Base-by-base conservation (phyloP, 495 filamentous ascomycete species). In the Baudoinia panamericana region DNA sequence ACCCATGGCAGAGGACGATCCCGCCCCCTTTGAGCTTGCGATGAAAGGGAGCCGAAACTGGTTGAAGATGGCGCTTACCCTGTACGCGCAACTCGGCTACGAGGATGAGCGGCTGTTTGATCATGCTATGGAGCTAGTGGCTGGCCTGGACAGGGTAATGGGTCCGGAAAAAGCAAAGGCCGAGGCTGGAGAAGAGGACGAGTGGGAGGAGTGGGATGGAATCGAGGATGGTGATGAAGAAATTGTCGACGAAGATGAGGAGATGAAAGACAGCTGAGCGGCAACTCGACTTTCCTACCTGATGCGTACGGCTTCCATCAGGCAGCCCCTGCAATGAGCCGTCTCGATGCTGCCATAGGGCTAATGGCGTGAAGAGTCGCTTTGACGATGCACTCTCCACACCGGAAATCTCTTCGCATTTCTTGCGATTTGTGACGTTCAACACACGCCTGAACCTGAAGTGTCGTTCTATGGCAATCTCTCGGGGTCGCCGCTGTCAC, bases 21-120 rank as follows among this genome's bases (percentile, higher is more conserved):
- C 52, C 35, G 51, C 43, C 7, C 64, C 54, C 5, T 48, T 53
- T 29, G 65, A 65, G 39, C 57, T 57, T 0, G 56, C 63, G 13
- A 70, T 73, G 69, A 68, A 66, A 25, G 69, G 70, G 1, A 71
- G 75, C 43, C 61, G 72, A 35, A 70, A 75, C 30, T 75, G 73
- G 73, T 63, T 82, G 10, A 63, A 65, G 12, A 70, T 70, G 35
- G 73, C 71, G 45, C 59, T 79, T 13, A 67, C 69, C 46, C 63
- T 80, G 7, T 82, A 72, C 49, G 49, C 65, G 16, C 51, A 63
- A 44, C 70, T 79, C 32, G 75, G 79, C 16, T 83, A 82, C 53
- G 80, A 84, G 50, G 80, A 84, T 51, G 76, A 81, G 18, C 58
- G 73, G 43, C 65, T 84, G 12, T 65, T 68, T 26, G 75, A 76